Percentiles rank a stretch among this genome's conserved stretches.
Evolutionary conservation across 805 yeast species (phyloP).

Genomic region (Kluyveromyces starmeri): DNA sequence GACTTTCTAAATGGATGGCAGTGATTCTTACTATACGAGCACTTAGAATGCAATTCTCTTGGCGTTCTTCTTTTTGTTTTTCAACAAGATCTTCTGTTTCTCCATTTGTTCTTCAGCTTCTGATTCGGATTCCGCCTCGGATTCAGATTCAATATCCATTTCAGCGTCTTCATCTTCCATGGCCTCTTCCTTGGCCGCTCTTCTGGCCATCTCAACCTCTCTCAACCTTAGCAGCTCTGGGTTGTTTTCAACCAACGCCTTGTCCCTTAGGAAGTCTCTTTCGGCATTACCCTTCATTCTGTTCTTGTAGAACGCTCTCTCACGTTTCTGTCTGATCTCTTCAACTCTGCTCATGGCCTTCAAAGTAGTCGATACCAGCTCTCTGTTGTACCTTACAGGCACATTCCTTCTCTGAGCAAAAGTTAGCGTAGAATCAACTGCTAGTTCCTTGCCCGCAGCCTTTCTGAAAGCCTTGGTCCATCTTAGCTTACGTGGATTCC

Average conservation of each 20-base stretch:
- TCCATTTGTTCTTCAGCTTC: slow-evolving; percentile 40
- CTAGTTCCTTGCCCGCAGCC: slow-evolving; percentile 98
- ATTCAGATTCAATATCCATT: slow-evolving; percentile 36
- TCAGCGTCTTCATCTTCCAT: slow-evolving; percentile 41
- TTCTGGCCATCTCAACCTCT: slow-evolving; percentile 81
- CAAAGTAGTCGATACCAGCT: slow-evolving; percentile 86
- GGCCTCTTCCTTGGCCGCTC: slow-evolving; percentile 61
- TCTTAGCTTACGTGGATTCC: slow-evolving; percentile 94
- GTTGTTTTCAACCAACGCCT: slow-evolving; percentile 77
- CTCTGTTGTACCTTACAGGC: slow-evolving; percentile 96
- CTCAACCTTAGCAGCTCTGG: slow-evolving; percentile 87
- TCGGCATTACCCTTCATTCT: slow-evolving; percentile 98
- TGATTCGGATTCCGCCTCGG: slow-evolving; percentile 43
- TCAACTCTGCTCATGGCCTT: slow-evolving; percentile 94
- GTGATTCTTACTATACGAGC: too few species aligned
- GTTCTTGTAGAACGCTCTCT: slow-evolving; percentile 97
- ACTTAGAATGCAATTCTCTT: slow-evolving; percentile 33
- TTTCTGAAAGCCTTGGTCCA: slow-evolving; percentile 99
- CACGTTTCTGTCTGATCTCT: slow-evolving; percentile 92
- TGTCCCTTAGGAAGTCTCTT: slow-evolving; percentile 73
- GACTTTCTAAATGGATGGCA: too few species aligned
- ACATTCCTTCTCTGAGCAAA: slow-evolving; percentile 97
- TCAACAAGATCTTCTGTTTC: slow-evolving; percentile 53
- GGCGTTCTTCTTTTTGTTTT: slow-evolving; percentile 37
- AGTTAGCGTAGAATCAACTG: slow-evolving; percentile 91